Evolutionary conservation across 176 grass and related monocot genomes (phyloP), one percentile per base, ranked within the genome.

Genomic region (Chloris gayana): DNA sequence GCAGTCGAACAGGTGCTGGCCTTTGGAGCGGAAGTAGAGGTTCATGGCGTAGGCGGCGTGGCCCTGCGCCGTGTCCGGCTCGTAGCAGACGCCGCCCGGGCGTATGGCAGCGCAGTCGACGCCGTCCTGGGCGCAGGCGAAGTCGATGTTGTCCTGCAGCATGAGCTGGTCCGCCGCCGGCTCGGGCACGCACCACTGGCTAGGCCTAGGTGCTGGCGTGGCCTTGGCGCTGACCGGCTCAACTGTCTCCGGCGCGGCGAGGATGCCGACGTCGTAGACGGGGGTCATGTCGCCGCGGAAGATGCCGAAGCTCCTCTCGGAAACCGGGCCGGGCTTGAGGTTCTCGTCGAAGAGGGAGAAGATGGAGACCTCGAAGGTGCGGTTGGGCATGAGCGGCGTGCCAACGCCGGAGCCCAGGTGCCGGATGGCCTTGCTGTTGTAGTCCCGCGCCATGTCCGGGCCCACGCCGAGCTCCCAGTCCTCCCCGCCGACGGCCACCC

Each of bases 41-140:
- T 94, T 94, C 95, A 97, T 97, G 39, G 89, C 91, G 82, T 90
- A 97, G 18, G 91, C 87, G 0, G 91, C 91, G 44, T 97, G 95
- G 1, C 47, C 92, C 14, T 84, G 76, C 41, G 89, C 67, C 7
- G 87, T 92, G 80, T 94, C 74, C 0, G 95, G 95, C 44, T 87
- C 75, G 45, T 85, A 91, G 85, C 92, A 92, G 1, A 56, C 6
- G 7, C 95, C 92, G 3, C 92, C 87, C 56, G 85, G 85, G 21
- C 83, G 87, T 64, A 92, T 98, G 19, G 87, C 42, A 19, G 34
- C 44, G 51, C 95, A 94, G 77, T 92, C 76, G 74, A 98, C 54
- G 69, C 67, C 64, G 10, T 73, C 76, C 39, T 91, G 89, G 13
- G 59, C 86, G 76, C 95, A 94, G 42, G 66, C 91, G 11, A 91